Percentiles rank a stretch among this genome's conserved stretches.
These are phyloP conservation scores for Botryosphaeria dothidea DNA, from an alignment of 2,329 filamentous ascomycete species.

Conservation along the genomic window DNA sequence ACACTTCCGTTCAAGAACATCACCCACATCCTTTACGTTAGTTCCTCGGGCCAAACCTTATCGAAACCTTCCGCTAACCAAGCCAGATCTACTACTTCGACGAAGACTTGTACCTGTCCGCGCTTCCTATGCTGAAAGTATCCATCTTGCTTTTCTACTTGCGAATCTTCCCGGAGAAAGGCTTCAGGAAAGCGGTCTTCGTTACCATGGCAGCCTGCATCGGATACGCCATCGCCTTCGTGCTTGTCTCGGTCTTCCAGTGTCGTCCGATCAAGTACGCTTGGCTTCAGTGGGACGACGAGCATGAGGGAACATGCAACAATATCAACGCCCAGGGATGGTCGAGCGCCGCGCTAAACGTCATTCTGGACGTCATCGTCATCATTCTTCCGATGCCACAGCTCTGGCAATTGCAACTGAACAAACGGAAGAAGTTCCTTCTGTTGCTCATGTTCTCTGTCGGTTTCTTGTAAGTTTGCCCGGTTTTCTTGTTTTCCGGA, in stretches of 20 bases:
- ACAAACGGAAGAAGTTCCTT: conserved; percentile 33
- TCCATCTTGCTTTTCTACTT: conserved; percentile 38
- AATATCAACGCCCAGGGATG: conserved; percentile 35
- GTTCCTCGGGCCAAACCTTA: neutral
- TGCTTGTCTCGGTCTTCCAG: conserved; percentile 25
- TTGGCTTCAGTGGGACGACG: conserved; percentile 30
- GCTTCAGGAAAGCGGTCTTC: conserved; percentile 28
- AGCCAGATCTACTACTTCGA: conserved; percentile 26
- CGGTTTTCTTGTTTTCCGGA: too few relatives aligned
- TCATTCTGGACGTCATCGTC: conserved; percentile 28
- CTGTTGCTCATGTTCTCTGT: conserved; percentile 39
- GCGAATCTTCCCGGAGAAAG: conserved; percentile 34
- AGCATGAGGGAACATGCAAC: conserved; percentile 31
- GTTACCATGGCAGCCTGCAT: conserved; percentile 28
- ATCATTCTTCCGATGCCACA: conserved; percentile 35
- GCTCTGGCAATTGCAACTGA: conserved; percentile 32
- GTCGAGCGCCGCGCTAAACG: conserved; percentile 34
- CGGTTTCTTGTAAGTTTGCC: conserved; percentile 33
- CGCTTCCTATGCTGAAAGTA: conserved; percentile 36
- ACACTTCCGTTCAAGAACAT: conserved; percentile 46
- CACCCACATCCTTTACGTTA: conserved; percentile 42
- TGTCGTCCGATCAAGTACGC: conserved; percentile 25
- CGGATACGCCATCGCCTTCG: conserved; percentile 26
- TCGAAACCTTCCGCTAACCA: neutral
- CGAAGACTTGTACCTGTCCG: conserved; percentile 37